Evolutionary conservation across 1,139 yeast genomes (phyloP).

Genomic region (Pichia norvegensis): DNA sequence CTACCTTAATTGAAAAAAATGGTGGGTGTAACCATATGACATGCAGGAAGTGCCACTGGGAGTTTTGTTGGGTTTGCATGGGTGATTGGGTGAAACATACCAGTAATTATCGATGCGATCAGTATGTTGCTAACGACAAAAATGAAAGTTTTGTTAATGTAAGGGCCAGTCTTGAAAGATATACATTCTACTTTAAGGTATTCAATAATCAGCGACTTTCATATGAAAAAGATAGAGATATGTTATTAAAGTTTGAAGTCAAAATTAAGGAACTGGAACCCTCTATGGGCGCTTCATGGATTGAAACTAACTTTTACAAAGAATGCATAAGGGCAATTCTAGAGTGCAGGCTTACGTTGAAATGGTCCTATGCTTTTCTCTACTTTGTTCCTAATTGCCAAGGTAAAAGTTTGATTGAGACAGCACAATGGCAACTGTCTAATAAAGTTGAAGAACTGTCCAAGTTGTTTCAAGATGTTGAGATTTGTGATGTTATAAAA

Average conservation of each 20-base stretch:
- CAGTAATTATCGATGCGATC: conserved; percentile 63
- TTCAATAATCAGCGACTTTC: conserved; percentile 75
- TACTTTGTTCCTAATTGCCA: conserved; percentile 51
- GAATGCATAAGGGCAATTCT: conserved; percentile 62
- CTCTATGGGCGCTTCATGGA: conserved; percentile 67
- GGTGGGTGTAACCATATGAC: conserved; percentile 98
- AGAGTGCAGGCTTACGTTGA: conserved; percentile 66
- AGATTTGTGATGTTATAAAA: conserved; percentile 36
- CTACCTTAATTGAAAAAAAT: conserved; percentile 50
- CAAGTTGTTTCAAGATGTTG: conserved; percentile 55
- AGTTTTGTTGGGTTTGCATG: conserved; percentile 92
- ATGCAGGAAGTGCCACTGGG: conserved; percentile 66
- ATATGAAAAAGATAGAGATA: conserved; percentile 60
- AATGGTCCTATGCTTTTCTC: conserved; percentile 88
- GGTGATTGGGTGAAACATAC: conserved; percentile 68
- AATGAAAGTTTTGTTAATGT: conserved; percentile 9
- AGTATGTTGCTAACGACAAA: conserved; percentile 35
- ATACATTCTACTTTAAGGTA: conserved; percentile 69
- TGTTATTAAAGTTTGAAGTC: conserved; percentile 54
- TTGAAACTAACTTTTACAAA: conserved; percentile 76
- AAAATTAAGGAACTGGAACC: conserved; percentile 63
- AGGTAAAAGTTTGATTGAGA: conserved; percentile 55
- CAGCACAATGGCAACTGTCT: conserved; percentile 63
- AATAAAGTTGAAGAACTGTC: conserved; percentile 75
- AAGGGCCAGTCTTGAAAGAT: conserved; percentile 41